A percentile compares a stretch with the other conserved stretches of the same genome.
phyloP scores from a whole-genome alignment of 495 filamentous ascomycete species.

The Penicillium tannophilum region DNA sequence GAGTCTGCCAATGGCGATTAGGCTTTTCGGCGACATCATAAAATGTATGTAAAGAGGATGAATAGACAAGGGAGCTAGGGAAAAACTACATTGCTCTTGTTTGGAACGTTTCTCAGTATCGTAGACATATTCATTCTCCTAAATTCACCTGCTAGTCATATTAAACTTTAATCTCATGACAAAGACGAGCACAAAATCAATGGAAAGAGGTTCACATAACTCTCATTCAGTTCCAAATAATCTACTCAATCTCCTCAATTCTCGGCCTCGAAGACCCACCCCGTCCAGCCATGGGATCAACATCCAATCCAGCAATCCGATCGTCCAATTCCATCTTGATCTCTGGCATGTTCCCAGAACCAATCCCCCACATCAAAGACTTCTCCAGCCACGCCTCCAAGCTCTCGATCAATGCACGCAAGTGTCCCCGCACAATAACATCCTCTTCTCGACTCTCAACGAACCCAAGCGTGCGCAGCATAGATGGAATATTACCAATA shows the following conservation, averaged over 20 bases:
- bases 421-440: constrained; percentile 71
- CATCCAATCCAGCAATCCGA: constrained; percentile 41
- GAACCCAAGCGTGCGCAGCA: constrained; percentile 65
- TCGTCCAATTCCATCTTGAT: constrained; percentile 37
- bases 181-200: neutral
- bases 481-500: constrained; percentile 58
- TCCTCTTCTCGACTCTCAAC: constrained; percentile 71
- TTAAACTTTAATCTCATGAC: neutral
- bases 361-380: constrained; percentile 47
- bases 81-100: no score
- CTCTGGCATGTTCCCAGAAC: constrained; percentile 22
- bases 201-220: neutral
- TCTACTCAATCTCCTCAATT: constrained; percentile 59
- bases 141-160: neutral
- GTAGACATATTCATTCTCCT: neutral
- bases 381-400: constrained; percentile 71
- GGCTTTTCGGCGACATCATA: neutral
- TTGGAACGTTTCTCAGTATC: neutral
- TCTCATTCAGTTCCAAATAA: neutral
- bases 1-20: neutral
- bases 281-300: constrained; percentile 40
- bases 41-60: neutral
- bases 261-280: constrained; percentile 31
- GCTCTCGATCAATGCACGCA: constrained; percentile 68
- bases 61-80: neutral